phyloP scores from a whole-genome alignment of 1,139 yeast genomes.

The Pichia sp. region DNA sequence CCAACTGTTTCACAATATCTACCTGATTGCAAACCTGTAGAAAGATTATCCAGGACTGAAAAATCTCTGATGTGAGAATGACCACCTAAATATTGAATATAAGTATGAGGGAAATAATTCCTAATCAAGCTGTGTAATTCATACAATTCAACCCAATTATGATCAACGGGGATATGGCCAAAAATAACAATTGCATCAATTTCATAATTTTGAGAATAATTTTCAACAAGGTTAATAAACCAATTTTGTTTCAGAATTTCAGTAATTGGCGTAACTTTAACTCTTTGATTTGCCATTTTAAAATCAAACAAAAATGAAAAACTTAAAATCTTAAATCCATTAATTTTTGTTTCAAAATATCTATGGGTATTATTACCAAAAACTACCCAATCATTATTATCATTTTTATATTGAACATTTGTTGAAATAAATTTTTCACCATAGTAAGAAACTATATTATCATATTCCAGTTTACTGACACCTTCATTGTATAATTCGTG shows the following conservation, averaged over 20 bases:
- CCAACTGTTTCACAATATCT: slow-evolving; percentile 91
- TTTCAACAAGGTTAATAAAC: slow-evolving; percentile 50
- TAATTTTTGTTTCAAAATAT: slow-evolving; percentile 58
- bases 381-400: slow-evolving; percentile 47
- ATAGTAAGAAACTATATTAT: slow-evolving; percentile 49
- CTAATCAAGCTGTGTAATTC: slow-evolving; percentile 51
- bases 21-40: slow-evolving; percentile 85
- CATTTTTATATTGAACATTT: slow-evolving; percentile 63
- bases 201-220: slow-evolving; percentile 34
- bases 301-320: slow-evolving; percentile 82
- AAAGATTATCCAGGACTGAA: slow-evolving; percentile 53
- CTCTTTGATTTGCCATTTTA: slow-evolving; percentile 49
- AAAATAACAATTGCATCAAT: slow-evolving; percentile 65
- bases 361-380: slow-evolving; percentile 63
- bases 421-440: slow-evolving; percentile 68
- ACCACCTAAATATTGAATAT: slow-evolving; percentile 89
- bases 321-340: slow-evolving; percentile 50
- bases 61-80: slow-evolving; percentile 92
- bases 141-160: slow-evolving; percentile 50
- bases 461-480: slow-evolving; percentile 60
- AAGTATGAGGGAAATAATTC: slow-evolving; percentile 47
- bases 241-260: slow-evolving; percentile 54
- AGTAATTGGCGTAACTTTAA: slow-evolving; percentile 59
- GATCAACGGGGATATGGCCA: slow-evolving; percentile 77
- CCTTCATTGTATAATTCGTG: slow-evolving; percentile 82